Conservation (phyloP, 2,329 filamentous ascomycete genomes). For the Clarireedia homoeocarpa region DNA sequence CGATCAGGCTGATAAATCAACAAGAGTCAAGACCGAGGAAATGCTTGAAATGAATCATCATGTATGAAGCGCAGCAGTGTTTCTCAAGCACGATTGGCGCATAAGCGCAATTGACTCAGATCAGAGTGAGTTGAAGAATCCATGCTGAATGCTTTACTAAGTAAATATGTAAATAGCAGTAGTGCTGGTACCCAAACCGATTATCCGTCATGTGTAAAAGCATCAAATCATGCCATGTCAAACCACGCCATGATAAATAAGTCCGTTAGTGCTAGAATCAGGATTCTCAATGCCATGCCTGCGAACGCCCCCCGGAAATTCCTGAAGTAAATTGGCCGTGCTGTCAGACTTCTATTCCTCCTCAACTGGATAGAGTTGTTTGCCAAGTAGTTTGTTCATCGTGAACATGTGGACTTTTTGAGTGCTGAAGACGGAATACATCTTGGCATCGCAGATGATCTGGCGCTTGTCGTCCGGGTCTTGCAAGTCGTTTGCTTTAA, state of each 20-base stretch:
- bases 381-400: slow-evolving; percentile 94
- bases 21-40: not conserved
- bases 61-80: not conserved
- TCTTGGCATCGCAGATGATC: slow-evolving; percentile 83
- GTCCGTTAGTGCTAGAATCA: not conserved
- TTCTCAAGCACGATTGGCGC: not conserved
- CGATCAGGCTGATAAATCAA: slow-evolving; percentile 3
- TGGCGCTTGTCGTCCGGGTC: slow-evolving; percentile 87
- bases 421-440: slow-evolving; percentile 88
- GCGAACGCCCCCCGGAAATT: not conserved
- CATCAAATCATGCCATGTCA: not conserved
- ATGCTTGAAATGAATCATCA: not conserved
- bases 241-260: not conserved
- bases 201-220: not conserved
- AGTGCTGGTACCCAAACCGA: not conserved
- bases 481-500: slow-evolving; percentile 81
- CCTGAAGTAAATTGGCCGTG: not conserved
- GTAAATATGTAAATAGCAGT: too few relatives aligned
- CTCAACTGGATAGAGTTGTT: slow-evolving; percentile 80
- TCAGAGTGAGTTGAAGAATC: not conserved
- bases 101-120: not conserved
- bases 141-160: not conserved
- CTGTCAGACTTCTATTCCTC: slow-evolving; percentile 36
- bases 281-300: slow-evolving; percentile 1
- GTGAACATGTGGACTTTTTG: slow-evolving; percentile 96